phyloP scores from a whole-genome alignment of 306 rosid species.

The Carpinus viminea region DNA sequence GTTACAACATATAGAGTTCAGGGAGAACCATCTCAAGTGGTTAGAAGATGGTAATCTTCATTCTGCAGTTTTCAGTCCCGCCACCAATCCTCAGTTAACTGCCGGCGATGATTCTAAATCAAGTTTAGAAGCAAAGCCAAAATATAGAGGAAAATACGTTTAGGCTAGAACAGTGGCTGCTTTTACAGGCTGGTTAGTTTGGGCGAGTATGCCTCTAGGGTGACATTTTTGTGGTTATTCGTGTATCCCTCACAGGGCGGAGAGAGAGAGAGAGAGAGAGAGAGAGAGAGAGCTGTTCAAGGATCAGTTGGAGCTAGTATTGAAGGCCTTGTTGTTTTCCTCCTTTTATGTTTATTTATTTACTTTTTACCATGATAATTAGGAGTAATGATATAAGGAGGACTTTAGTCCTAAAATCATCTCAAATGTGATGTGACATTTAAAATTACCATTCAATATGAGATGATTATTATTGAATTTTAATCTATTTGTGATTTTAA shows the following conservation, averaged over 20 bases:
- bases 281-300: background rate
- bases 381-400: no score
- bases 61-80: constrained; percentile 81
- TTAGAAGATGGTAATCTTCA: constrained; percentile 95
- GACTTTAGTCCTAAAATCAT: no score
- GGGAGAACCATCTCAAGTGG: constrained; percentile 92
- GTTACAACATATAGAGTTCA: constrained; percentile 65
- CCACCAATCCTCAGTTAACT: constrained; percentile 40
- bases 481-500: no score
- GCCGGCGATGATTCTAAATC: constrained; percentile 44
- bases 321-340: no score
- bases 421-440: no score
- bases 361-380: background rate
- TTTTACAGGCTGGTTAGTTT: background rate
- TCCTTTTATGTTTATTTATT: background rate
- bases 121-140: constrained; percentile 67
- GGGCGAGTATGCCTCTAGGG: background rate
- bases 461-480: no score
- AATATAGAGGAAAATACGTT: constrained; percentile 92
- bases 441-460: no score
- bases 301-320: background rate
- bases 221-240: background rate
- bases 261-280: background rate
- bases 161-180: constrained; percentile 29
- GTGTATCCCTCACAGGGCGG: background rate